A percentile compares a stretch with the other conserved stretches of the same genome.
Conservation (phyloP, 768 basidiomycete species). For the Pulveroboletus sp. region DNA sequence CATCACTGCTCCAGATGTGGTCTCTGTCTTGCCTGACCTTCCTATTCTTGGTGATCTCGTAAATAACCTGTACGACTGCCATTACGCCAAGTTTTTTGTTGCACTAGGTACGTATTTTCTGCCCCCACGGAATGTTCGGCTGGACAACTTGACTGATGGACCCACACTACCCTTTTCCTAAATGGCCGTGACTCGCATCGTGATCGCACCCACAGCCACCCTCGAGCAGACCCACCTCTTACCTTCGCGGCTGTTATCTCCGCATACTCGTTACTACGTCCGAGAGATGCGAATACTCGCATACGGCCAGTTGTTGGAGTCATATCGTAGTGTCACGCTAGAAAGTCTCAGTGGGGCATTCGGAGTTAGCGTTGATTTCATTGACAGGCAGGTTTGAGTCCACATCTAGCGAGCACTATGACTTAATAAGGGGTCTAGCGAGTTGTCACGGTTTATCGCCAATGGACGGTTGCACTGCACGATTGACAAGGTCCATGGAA, state of each 20-base stretch:
- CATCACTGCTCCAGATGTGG: conserved; percentile 83
- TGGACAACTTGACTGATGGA: not conserved
- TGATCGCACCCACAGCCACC: conserved; percentile 47
- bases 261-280: conserved; percentile 85
- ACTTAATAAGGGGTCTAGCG: conserved; percentile 43
- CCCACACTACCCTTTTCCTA: not conserved
- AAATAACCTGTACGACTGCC: conserved; percentile 85
- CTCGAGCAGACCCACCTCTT: conserved; percentile 85
- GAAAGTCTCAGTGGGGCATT: conserved; percentile 83
- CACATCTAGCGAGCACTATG: not conserved
- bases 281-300: conserved; percentile 96
- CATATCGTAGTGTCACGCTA: conserved; percentile 84
- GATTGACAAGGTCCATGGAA: conserved; percentile 92
- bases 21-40: conserved; percentile 74
- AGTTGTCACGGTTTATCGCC: conserved; percentile 90
- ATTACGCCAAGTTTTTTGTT: conserved; percentile 91
- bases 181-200: not conserved
- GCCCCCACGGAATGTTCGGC: not conserved
- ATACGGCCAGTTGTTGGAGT: conserved; percentile 88
- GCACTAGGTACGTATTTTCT: conserved; percentile 59
- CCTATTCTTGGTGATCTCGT: conserved; percentile 80
- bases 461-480: conserved; percentile 77
- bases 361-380: conserved; percentile 82
- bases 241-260: conserved; percentile 81
- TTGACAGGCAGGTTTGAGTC: conserved; percentile 63